Percentiles rank a stretch among this genome's conserved stretches.
phyloP scores from a whole-genome alignment of 2,329 filamentous ascomycete species.

The Cercospora zeae-maydis region DNA sequence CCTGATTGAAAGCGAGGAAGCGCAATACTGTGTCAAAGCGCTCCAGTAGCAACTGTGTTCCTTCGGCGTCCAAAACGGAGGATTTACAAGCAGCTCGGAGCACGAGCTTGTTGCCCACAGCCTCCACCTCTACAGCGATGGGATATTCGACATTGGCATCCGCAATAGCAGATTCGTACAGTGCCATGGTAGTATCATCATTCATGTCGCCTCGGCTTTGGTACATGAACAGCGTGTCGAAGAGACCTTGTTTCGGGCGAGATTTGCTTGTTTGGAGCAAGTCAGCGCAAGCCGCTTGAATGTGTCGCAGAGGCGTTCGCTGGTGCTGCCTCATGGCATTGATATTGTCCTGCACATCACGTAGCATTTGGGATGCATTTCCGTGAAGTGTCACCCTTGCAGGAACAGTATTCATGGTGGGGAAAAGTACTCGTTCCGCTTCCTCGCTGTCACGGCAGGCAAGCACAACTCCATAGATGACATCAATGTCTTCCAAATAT shows the following conservation, averaged over 20 bases:
- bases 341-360: slow-evolving; percentile 69
- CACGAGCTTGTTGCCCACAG: slow-evolving; percentile 51
- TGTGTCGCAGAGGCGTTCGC: slow-evolving; percentile 71
- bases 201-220: slow-evolving; percentile 51
- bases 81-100: slow-evolving; percentile 73
- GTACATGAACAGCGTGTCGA: slow-evolving; percentile 65
- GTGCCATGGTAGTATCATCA: slow-evolving; percentile 15
- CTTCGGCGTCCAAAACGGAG: slow-evolving; percentile 48
- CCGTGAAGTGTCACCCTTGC: slow-evolving; percentile 72
- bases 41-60: slow-evolving; percentile 52
- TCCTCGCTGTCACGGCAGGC: slow-evolving; percentile 76
- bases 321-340: slow-evolving; percentile 66
- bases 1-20: slow-evolving; percentile 51
- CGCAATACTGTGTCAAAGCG: slow-evolving; percentile 59
- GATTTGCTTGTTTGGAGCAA: slow-evolving; percentile 18
- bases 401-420: slow-evolving; percentile 86
- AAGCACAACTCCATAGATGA: slow-evolving; percentile 77
- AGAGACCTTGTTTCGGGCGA: slow-evolving; percentile 45
- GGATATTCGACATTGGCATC: slow-evolving; percentile 73
- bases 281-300: slow-evolving; percentile 49
- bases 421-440: slow-evolving; percentile 69
- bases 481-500: slow-evolving; percentile 62
- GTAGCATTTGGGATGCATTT: slow-evolving; percentile 59
- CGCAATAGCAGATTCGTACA: slow-evolving; percentile 63
- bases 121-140: slow-evolving; percentile 76